Evolutionary conservation across 345 rosid genomes (phyloP).

Genomic region (Garcia nutans): DNA sequence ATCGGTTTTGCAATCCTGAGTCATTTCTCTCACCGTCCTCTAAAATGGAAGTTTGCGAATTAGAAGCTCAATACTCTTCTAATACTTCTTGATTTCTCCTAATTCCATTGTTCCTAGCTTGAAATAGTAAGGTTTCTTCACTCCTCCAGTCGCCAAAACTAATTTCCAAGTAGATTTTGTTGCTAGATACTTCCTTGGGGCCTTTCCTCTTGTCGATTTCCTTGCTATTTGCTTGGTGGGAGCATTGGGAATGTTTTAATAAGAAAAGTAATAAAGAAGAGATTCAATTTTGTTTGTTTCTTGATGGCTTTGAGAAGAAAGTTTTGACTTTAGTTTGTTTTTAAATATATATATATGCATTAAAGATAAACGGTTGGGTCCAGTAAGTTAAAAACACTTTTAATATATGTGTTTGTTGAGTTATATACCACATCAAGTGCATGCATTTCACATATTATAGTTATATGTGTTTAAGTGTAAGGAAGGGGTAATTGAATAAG

Average conservation of each 20-base stretch:
- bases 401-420: too few species aligned
- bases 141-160: conserved; percentile 30
- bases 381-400: too few species aligned
- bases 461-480: too few species aligned
- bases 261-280: not conserved
- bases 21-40: conserved; percentile 28
- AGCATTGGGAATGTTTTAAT: conserved; percentile 4
- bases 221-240: conserved; percentile 30
- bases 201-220: conserved; percentile 28
- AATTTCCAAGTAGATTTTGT: conserved; percentile 22
- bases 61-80: conserved; percentile 27
- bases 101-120: conserved; percentile 20
- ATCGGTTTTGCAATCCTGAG: conserved; percentile 28
- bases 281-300: not conserved
- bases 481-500: too few species aligned
- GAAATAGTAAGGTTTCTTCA: conserved; percentile 5
- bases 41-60: conserved; percentile 25
- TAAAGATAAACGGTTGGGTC: too few species aligned
- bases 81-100: conserved; percentile 26
- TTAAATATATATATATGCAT: too few species aligned
- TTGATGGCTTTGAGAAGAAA: not conserved
- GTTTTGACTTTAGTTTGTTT: not conserved
- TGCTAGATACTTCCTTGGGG: conserved; percentile 25
- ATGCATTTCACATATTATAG: too few species aligned
- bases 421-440: too few species aligned